Evolutionary conservation across 345 rosid species (phyloP).

Genomic region (Eucalyptus coolabah): DNA sequence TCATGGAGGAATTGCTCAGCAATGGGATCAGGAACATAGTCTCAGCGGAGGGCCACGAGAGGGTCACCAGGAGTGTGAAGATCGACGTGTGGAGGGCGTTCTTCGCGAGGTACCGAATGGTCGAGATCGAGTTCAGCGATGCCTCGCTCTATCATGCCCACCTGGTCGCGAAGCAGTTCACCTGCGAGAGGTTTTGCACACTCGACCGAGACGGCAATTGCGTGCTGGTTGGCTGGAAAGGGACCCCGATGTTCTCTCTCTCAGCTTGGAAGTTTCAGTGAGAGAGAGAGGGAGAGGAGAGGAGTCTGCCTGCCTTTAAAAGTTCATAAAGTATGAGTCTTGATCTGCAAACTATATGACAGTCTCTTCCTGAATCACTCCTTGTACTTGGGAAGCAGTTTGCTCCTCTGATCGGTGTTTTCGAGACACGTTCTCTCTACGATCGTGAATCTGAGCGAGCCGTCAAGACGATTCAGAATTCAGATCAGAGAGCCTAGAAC

Average conservation of each 20-base stretch:
- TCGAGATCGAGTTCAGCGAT: constrained; percentile 30
- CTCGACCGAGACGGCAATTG: constrained; percentile 18
- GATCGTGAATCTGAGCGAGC: background rate
- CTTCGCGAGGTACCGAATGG: constrained; percentile 26
- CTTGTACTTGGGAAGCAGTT: background rate
- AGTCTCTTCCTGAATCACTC: background rate
- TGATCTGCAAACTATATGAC: background rate
- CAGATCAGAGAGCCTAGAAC: background rate
- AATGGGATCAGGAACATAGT: constrained; percentile 15
- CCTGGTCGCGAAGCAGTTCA: constrained; percentile 7
- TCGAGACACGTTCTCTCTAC: background rate
- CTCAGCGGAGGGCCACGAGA: constrained; percentile 20
- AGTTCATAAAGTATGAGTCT: no score
- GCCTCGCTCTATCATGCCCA: constrained; percentile 19
- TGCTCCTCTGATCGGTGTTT: background rate
- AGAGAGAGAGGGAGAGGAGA: constrained; percentile 1
- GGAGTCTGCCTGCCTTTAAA: background rate
- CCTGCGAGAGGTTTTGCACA: background rate
- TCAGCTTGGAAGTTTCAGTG: constrained; percentile 32
- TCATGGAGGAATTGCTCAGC: background rate
- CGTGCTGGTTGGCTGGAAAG: constrained; percentile 29
- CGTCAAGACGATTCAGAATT: background rate
- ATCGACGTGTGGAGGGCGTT: constrained; percentile 38
- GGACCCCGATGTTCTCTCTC: constrained; percentile 27
- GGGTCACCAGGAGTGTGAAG: constrained; percentile 21